Base-by-base conservation (phyloP, 768 basidiomycete genomes). In the Trametes sanguinea region DNA sequence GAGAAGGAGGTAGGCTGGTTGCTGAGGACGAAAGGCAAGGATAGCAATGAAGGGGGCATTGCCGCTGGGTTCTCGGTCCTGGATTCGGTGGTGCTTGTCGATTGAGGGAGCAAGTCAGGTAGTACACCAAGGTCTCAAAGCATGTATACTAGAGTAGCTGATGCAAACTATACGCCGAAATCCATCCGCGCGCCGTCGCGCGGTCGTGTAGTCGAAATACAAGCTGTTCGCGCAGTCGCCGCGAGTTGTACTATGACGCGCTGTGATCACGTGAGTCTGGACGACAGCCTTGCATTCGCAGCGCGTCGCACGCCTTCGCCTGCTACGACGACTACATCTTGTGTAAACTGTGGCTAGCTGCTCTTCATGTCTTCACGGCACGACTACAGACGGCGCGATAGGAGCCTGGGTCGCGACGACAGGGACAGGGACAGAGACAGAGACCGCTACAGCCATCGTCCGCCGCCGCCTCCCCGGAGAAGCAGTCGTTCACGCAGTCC, bases 11-110 rank as follows among this genome's bases (percentile, higher is more conserved):
- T 81, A 1, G 95, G 95, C 16, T 94, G 92, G 83, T 69, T 98
- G 69, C 81, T 97, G 51, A 77, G 95, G 65, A 98, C 95, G 6
- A 98, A 97, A 69, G 92, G 89, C 4, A 88, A 85, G 70, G 93
- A 94, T 45, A 92, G 87, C 59, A 89, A 98, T 71, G 96, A 99
- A 70, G 95, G 95, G 5, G 94, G 95, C 3, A 80, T 86, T 6
- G 84, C 84, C 8, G 81, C 83, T 42, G 85, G 85, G 9, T 81
- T 79, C 61, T 76, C 76, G 27, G 79, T 80, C 6, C 61, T 81
- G 42, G 80, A 81, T 58, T 78, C 76, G 6, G 64, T 80, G 22
- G 67, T 80, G 6, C 66, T 81, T 13, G 74, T 79, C 7, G 76
- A 78, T 35, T 71, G 22, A 56, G 29, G 29, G 4, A 3, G 30